phyloP scores from a whole-genome alignment of 108 stramenopile species.

The Skeletonema costatum region DNA sequence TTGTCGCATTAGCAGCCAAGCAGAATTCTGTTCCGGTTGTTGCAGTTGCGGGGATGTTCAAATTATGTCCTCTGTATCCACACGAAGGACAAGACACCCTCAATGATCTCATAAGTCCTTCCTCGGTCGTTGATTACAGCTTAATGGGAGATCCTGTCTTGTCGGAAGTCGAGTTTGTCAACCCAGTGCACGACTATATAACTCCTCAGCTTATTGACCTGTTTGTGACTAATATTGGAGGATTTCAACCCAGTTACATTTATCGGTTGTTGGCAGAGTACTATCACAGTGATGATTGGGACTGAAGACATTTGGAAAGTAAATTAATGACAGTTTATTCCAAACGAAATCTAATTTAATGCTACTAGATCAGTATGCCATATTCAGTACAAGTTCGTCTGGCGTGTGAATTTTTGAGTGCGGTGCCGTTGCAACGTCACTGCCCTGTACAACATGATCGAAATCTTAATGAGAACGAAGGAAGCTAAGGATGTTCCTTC shows the following conservation, averaged over 20 bases:
- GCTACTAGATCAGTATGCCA: background rate
- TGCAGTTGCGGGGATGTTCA: slow-evolving; percentile 93
- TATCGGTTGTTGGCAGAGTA: slow-evolving; percentile 94
- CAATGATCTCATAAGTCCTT: slow-evolving; percentile 85
- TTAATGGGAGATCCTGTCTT: slow-evolving; percentile 55
- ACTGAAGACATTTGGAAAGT: slow-evolving; percentile 56
- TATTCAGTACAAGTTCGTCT: background rate
- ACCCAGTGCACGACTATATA: slow-evolving; percentile 96
- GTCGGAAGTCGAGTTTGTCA: slow-evolving; percentile 85
- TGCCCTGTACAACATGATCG: background rate
- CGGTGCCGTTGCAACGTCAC: background rate
- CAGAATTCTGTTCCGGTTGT: slow-evolving; percentile 94
- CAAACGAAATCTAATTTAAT: background rate
- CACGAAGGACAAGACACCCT: slow-evolving; percentile 96
- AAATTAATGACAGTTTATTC: background rate
- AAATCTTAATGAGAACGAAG: slow-evolving; percentile 2
- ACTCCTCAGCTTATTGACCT: slow-evolving; percentile 92
- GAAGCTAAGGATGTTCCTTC: slow-evolving; percentile 22
- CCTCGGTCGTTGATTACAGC: slow-evolving; percentile 65
- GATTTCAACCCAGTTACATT: slow-evolving; percentile 95
- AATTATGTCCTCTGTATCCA: slow-evolving; percentile 96
- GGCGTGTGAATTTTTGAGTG: background rate
- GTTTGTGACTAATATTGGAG: slow-evolving; percentile 95
- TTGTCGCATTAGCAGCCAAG: slow-evolving; percentile 93
- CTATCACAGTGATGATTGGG: slow-evolving; percentile 94